Conservation (phyloP, 2,329 filamentous ascomycete genomes). For the Allantophomopsis lycopodina region DNA sequence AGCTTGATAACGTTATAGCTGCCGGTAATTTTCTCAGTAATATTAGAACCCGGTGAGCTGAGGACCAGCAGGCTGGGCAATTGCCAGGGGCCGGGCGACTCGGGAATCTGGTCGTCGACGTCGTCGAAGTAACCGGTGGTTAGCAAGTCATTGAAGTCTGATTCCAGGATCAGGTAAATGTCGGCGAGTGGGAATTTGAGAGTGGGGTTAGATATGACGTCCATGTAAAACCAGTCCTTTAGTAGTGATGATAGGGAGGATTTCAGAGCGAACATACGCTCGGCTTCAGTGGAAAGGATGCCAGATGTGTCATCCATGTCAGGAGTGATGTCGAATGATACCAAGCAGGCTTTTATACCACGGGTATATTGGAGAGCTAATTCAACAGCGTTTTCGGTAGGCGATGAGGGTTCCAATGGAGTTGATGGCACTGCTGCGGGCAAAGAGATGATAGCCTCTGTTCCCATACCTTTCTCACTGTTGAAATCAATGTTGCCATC, state of each 20-base stretch:
- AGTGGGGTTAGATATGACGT: constrained; percentile 3
- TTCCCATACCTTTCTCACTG: constrained; percentile 36
- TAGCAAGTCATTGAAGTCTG: constrained; percentile 7
- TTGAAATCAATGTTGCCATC: constrained; percentile 43
- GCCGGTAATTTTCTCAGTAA: no score
- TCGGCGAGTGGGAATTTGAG: constrained; percentile 6
- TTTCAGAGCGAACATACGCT: constrained; percentile 13
- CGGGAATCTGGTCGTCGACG: no score
- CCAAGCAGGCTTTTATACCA: constrained; percentile 10
- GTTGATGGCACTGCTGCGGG: constrained; percentile 2
- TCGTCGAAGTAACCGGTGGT: no score
- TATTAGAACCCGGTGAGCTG: no score
- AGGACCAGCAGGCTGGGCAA: no score
- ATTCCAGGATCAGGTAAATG: constrained; percentile 14
- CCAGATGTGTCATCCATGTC: constrained; percentile 15
- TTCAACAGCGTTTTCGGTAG: constrained; percentile 1
- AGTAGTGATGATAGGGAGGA: constrained; percentile 7
- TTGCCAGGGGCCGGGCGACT: no score
- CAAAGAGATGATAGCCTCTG: constrained; percentile 31
- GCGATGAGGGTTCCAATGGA: constrained; percentile 3
- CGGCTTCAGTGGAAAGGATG: constrained; percentile 12
- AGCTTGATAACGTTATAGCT: no score
- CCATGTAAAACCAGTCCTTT: constrained; percentile 14
- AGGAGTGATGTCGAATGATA: constrained; percentile 15
- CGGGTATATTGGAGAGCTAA: constrained; percentile 1